Percentiles rank a stretch among this genome's conserved stretches.
Conservation (phyloP, 768 basidiomycete genomes). For the Strobilomyces confusus region DNA sequence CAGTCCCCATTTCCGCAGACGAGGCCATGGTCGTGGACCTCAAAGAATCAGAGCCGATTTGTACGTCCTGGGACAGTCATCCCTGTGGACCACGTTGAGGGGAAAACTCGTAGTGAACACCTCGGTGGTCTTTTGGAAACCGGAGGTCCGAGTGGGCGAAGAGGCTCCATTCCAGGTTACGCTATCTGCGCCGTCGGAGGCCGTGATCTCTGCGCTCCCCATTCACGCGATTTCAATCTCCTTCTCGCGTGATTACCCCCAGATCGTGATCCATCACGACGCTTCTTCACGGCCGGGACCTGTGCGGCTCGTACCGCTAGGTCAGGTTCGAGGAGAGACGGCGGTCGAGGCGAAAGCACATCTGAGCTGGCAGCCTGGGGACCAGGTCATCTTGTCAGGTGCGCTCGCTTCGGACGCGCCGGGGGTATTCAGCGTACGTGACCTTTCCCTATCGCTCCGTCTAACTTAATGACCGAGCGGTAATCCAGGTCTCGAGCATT, state of each 20-base stretch:
- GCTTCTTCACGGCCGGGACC: conserved; percentile 11
- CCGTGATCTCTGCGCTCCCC: conserved; percentile 53
- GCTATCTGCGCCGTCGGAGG: conserved; percentile 47
- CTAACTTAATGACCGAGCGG: background rate
- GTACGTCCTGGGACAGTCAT: conserved; percentile 38
- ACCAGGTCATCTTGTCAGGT: conserved; percentile 58
- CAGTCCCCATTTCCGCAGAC: conserved; percentile 58
- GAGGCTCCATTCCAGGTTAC: conserved; percentile 71
- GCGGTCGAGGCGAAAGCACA: conserved; percentile 32
- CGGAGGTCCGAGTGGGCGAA: conserved; percentile 57
- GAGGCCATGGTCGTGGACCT: conserved; percentile 59
- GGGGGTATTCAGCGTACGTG: conserved; percentile 49
- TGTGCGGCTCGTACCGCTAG: conserved; percentile 33
- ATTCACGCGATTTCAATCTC: conserved; percentile 58
- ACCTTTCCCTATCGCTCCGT: background rate
- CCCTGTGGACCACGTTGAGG: conserved; percentile 4
- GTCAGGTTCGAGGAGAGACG: conserved; percentile 43
- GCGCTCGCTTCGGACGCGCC: conserved; percentile 50
- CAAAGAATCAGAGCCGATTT: conserved; percentile 56
- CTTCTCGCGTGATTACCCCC: conserved; percentile 48
- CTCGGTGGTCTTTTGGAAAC: conserved; percentile 66
- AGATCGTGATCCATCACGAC: conserved; percentile 50
- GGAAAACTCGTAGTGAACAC: conserved; percentile 50
- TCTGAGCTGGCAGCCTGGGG: conserved; percentile 57
- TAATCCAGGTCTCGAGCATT: conserved; percentile 39